Evolutionary conservation across 371 early-diverging fungal genomes (phyloP), one percentile per base, ranked within the genome.

Genomic region (Encephalitozoon cuniculi): DNA sequence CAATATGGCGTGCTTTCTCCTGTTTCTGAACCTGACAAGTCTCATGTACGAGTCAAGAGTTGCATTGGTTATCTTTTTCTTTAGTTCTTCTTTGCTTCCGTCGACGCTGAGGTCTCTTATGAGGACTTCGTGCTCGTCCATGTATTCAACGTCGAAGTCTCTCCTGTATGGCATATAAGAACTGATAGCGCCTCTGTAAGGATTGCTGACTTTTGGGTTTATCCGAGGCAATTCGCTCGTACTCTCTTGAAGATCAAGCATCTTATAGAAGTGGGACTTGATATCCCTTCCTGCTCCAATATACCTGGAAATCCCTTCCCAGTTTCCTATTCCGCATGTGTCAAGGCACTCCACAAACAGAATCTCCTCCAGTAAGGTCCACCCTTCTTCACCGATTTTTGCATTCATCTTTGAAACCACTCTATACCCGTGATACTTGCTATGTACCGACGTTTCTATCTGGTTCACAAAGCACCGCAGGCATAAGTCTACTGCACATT

Each of bases 281-380:
- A 93, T 91, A 78, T 95, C 94, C 30, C 89, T 88, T 81, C 94
- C 93, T 18, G 92, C 90, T 1, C 95, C 93, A 11, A 96, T 88
- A 80, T 93, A 90, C 66, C 90, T 91, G 0, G 94, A 89, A 49
- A 94, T 90, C 46, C 91, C 93, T 77, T 89, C 90, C 94, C 95
- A 97, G 86, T 95, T 96, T 49, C 97, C 97, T 69, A 96, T 87
- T 21, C 97, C 98, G 84, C 88, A 91, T 81, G 89, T 88, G 79
- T 91, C 90, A 32, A 93, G 86, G 2, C 91, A 93, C 77, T 95
- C 94, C 39, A 95, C 89, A 76, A 98, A 86, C 63, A 94, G 75
- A 34, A 94, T 85, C 85, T 98, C 96, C 80, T 98, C 98, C 70
- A 96, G 92, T 5, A 95, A 93, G 51, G 90, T 91, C 98, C 97